Conservation (phyloP, 1,284 basidiomycete species). For the Peniophora sp. region DNA sequence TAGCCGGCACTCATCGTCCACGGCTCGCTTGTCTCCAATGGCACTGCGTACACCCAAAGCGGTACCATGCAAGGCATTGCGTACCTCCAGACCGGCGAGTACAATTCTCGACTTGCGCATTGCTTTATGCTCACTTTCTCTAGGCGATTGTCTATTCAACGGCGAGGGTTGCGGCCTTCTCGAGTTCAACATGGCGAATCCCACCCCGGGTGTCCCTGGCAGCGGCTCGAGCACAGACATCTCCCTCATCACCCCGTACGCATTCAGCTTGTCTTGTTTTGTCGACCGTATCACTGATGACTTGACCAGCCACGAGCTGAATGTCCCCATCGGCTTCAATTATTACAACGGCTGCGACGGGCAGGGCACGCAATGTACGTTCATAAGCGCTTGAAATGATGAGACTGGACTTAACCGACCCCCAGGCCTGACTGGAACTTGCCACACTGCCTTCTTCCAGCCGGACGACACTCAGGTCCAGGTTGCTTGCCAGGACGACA, state of each 20-base stretch:
- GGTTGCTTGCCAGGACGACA: slow-evolving; percentile 25
- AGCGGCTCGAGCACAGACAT: slow-evolving; percentile 36
- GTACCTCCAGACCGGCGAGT: slow-evolving; percentile 18
- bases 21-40: slow-evolving; percentile 24
- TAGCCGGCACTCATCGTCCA: slow-evolving; percentile 26
- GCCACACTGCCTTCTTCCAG: slow-evolving; percentile 29
- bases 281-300: background rate
- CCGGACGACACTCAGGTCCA: slow-evolving; percentile 33
- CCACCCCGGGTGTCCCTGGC: slow-evolving; percentile 25
- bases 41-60: slow-evolving; percentile 21
- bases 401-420: slow-evolving; percentile 3
- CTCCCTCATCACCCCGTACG: slow-evolving; percentile 36
- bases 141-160: slow-evolving; percentile 27
- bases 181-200: slow-evolving; percentile 36
- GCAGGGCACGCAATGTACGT: slow-evolving; percentile 22
- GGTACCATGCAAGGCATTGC: slow-evolving; percentile 24
- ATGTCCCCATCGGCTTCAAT: slow-evolving; percentile 22
- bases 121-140: background rate
- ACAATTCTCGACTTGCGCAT: background rate
- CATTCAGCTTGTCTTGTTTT: background rate
- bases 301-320: slow-evolving; percentile 21
- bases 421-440: slow-evolving; percentile 19
- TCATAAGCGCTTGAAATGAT: background rate
- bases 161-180: slow-evolving; percentile 34
- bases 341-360: slow-evolving; percentile 24